These are phyloP conservation scores for Colletotrichum sp. DNA, from an alignment of 2,329 filamentous ascomycete species.

Conservation along the genomic window DNA sequence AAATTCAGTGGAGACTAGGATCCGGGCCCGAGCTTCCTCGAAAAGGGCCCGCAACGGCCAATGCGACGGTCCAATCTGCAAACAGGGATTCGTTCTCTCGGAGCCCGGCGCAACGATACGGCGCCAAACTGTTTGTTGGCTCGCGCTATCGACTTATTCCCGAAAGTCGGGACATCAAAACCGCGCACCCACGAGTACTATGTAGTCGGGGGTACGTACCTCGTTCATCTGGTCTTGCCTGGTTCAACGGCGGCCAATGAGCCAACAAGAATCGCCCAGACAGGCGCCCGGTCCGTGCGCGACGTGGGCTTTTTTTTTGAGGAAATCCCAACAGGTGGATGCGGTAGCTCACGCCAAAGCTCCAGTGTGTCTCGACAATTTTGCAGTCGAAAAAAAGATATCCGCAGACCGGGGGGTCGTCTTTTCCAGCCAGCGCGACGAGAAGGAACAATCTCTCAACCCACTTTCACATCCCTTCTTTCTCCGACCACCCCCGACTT, in stretches of 20 bases:
- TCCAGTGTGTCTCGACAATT: conserved; percentile 9
- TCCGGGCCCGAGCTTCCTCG: background rate
- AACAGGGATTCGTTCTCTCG: background rate
- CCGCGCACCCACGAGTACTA: background rate
- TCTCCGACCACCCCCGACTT: background rate
- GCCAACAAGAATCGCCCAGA: background rate
- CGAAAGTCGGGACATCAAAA: background rate
- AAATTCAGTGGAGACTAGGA: conserved; percentile 15
- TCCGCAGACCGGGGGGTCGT: background rate
- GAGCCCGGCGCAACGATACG: conserved; percentile 15
- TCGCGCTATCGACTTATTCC: background rate
- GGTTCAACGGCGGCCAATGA: background rate
- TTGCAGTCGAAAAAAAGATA: background rate
- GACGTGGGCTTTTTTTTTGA: background rate
- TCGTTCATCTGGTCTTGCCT: background rate
- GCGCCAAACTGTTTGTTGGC: background rate
- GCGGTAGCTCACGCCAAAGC: conserved; percentile 13
- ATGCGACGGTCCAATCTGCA: background rate
- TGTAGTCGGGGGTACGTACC: background rate
- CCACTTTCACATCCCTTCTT: conserved; percentile 14
- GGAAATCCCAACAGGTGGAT: conserved; percentile 17
- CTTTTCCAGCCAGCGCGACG: background rate
- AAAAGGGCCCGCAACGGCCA: background rate
- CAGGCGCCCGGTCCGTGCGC: background rate
- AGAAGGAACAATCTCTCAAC: conserved; percentile 2